Percentiles rank a stretch among this genome's conserved stretches.
Conservation (phyloP, 2,329 filamentous ascomycete genomes). For the Endothia cerciana region DNA sequence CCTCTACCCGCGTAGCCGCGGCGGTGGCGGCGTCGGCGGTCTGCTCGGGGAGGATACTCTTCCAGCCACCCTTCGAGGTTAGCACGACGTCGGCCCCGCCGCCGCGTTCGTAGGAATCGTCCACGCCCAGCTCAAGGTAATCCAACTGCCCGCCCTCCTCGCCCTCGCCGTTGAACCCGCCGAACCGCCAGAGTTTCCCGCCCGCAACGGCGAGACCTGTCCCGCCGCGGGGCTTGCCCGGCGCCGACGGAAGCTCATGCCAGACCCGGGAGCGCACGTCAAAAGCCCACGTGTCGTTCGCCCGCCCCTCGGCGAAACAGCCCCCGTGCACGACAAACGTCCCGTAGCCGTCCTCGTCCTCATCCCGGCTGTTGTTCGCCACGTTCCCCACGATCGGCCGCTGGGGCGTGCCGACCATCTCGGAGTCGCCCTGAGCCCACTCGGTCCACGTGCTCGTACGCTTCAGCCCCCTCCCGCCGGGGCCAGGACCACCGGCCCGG, state of each 20-base stretch:
- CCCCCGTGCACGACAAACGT: conserved; percentile 80
- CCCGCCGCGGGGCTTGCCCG: conserved; percentile 68
- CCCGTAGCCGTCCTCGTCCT: conserved; percentile 65
- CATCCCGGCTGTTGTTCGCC: conserved; percentile 61
- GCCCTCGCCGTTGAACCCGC: conserved; percentile 73
- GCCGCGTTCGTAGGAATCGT: conserved; percentile 56
- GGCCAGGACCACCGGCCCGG: background rate
- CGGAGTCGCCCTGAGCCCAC: conserved; percentile 59
- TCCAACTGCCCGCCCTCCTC: conserved; percentile 77
- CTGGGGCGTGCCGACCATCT: conserved; percentile 61
- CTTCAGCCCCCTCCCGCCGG: conserved; percentile 1
- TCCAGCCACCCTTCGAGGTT: conserved; percentile 57
- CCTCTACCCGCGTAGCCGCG: conserved; percentile 17
- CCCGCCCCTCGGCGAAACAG: conserved; percentile 65
- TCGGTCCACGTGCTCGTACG: conserved; percentile 49
- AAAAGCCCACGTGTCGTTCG: conserved; percentile 78
- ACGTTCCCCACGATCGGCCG: conserved; percentile 61
- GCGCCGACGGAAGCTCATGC: conserved; percentile 69
- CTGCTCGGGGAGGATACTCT: conserved; percentile 50
- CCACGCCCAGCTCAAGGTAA: conserved; percentile 61
- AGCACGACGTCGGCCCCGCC: conserved; percentile 55
- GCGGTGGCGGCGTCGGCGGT: conserved; percentile 33
- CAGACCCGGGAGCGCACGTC: conserved; percentile 66
- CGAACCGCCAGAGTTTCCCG: conserved; percentile 74
- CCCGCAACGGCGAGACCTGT: conserved; percentile 67